Evolutionary conservation across 768 basidiomycete genomes (phyloP).

Genomic region (Grammothele lineata): DNA sequence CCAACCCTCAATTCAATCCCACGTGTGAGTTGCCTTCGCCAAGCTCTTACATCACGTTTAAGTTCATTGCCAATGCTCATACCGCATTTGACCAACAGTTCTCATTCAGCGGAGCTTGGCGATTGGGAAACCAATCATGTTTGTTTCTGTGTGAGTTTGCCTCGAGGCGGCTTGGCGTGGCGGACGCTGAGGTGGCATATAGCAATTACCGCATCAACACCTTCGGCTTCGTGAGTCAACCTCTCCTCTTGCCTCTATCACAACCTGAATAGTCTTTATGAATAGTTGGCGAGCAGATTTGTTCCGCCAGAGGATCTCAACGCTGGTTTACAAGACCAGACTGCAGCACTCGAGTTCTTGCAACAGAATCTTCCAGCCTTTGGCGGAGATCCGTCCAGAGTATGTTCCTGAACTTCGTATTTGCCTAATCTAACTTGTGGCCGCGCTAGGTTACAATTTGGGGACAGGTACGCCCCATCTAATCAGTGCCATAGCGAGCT

Average conservation of each 20-base stretch:
- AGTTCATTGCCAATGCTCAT: too few species aligned
- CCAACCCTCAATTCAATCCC: slow-evolving; percentile 39
- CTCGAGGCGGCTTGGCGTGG: background rate
- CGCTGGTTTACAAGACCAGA: slow-evolving; percentile 42
- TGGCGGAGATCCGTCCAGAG: slow-evolving; percentile 38
- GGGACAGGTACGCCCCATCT: slow-evolving; percentile 39
- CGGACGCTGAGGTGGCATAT: background rate
- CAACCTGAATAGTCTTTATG: too few species aligned
- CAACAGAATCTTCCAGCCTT: slow-evolving; percentile 64
- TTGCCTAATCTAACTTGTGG: background rate
- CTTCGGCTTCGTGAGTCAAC: slow-evolving; percentile 53
- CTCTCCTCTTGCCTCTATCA: too few species aligned
- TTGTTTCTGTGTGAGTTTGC: slow-evolving; percentile 34
- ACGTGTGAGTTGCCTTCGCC: slow-evolving; percentile 33
- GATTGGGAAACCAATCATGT: slow-evolving; percentile 50
- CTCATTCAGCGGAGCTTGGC: slow-evolving; percentile 46
- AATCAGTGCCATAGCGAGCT: too few species aligned
- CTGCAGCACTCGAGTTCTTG: slow-evolving; percentile 52
- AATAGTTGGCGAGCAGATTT: slow-evolving; percentile 44
- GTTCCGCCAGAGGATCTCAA: slow-evolving; percentile 46
- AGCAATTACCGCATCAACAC: slow-evolving; percentile 58
- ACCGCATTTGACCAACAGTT: slow-evolving; percentile 25
- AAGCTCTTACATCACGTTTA: background rate
- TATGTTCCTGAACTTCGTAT: slow-evolving; percentile 21
- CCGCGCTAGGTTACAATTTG: slow-evolving; percentile 38